These are phyloP conservation scores for Leptographium flavum DNA, from an alignment of 2,329 filamentous ascomycete species.

Conservation along the genomic window DNA sequence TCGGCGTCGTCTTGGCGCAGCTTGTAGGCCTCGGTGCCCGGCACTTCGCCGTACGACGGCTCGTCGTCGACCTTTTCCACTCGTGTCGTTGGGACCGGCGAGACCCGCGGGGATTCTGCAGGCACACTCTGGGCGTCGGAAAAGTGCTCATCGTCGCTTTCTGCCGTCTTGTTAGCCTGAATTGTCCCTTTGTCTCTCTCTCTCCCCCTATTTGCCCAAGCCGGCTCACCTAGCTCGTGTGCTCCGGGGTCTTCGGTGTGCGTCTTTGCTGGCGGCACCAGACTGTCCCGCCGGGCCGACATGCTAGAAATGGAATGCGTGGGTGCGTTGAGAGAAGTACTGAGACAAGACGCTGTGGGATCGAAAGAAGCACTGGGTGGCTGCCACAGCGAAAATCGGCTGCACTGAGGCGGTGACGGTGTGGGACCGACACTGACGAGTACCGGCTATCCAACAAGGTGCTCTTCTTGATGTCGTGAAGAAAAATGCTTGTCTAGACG, in stretches of 20 bases:
- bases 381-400: no score
- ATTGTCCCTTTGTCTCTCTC: background rate
- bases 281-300: slow-evolving; percentile 21
- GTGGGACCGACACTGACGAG: no score
- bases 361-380: no score
- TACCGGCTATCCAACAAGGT: no score
- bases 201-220: background rate
- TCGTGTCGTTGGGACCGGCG: slow-evolving; percentile 43
- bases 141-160: slow-evolving; percentile 59
- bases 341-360: background rate
- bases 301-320: slow-evolving; percentile 9
- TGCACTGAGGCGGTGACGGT: no score
- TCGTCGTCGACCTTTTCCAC: slow-evolving; percentile 45
- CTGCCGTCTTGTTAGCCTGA: no score
- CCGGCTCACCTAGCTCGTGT: slow-evolving; percentile 38
- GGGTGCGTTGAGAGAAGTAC: background rate
- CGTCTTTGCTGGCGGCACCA: slow-evolving; percentile 25
- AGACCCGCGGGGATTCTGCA: slow-evolving; percentile 25
- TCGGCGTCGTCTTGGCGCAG: slow-evolving; percentile 41
- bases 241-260: slow-evolving; percentile 41
- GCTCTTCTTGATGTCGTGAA: no score
- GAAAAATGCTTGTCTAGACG: background rate
- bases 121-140: slow-evolving; percentile 47
- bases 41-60: slow-evolving; percentile 46
- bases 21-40: slow-evolving; percentile 42